These are phyloP conservation scores for Sclerotinia sclerotiorum DNA, from an alignment of 2,329 filamentous ascomycete species.

Conservation along the genomic window DNA sequence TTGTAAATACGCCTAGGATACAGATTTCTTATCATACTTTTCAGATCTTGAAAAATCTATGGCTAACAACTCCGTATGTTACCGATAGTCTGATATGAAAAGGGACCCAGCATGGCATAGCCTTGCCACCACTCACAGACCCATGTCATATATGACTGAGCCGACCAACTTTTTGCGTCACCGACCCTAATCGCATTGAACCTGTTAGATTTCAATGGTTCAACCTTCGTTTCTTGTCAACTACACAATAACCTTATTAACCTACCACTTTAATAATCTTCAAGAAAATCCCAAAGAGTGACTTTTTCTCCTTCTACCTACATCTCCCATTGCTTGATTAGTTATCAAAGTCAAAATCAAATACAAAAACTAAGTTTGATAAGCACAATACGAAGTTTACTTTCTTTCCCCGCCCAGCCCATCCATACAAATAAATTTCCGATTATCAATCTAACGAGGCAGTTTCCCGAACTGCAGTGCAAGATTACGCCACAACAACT, in stretches of 20 bases:
- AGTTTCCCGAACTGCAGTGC: constrained; percentile 11
- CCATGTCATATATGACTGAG: constrained; percentile 5
- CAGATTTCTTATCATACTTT: background rate
- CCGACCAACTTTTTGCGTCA: constrained; percentile 6
- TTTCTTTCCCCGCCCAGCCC: background rate
- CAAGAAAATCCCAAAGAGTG: background rate
- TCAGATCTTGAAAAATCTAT: background rate
- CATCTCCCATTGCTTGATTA: background rate
- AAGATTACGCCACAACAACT: constrained; percentile 19
- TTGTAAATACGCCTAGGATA: background rate
- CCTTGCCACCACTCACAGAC: background rate
- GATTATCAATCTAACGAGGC: constrained; percentile 17
- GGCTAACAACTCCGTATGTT: background rate
- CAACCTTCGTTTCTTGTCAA: background rate
- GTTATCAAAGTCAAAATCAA: background rate
- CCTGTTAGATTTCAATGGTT: background rate
- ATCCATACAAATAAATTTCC: constrained; percentile 3
- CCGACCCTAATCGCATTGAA: background rate
- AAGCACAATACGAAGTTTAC: constrained; percentile 5
- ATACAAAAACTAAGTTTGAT: background rate
- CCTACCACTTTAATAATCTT: background rate
- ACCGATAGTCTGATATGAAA: background rate
- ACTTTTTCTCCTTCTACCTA: background rate
- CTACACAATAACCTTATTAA: too few species aligned
- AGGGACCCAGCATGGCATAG: background rate